A percentile compares a stretch with the other conserved stretches of the same genome.
Conservation (phyloP, 2,329 filamentous ascomycete genomes). For the Aspergillus eucalypticola region DNA sequence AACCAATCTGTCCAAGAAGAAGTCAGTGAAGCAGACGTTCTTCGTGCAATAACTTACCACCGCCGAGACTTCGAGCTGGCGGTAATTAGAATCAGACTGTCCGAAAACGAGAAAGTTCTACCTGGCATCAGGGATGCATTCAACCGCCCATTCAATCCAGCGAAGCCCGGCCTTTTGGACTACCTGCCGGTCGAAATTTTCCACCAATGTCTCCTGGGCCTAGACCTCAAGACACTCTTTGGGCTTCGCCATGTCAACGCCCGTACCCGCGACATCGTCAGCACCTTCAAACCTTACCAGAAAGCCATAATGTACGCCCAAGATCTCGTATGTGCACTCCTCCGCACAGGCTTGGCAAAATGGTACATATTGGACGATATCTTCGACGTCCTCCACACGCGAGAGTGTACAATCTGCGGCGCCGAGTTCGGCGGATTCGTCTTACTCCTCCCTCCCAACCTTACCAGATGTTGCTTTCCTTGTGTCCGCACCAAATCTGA, state of each 20-base stretch:
- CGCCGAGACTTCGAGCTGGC: neutral
- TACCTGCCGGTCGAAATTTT: neutral
- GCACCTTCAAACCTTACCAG: slow-evolving; percentile 17
- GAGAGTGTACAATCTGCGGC: neutral
- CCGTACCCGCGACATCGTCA: slow-evolving; percentile 16
- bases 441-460: neutral
- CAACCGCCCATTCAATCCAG: neutral
- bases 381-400: slow-evolving; percentile 15
- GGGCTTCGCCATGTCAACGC: slow-evolving; percentile 18
- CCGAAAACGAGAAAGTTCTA: too few species aligned
- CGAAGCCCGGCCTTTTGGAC: neutral
- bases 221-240: neutral
- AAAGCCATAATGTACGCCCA: slow-evolving; percentile 14
- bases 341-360: slow-evolving; percentile 17
- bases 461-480: slow-evolving; percentile 11
- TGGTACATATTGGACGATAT: slow-evolving; percentile 17
- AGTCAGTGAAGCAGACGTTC: too few species aligned
- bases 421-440: neutral
- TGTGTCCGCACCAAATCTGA: slow-evolving; percentile 10
- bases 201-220: neutral
- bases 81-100: neutral
- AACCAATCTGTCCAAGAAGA: too few species aligned
- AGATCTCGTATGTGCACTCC: slow-evolving; percentile 19
- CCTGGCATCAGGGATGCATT: neutral
- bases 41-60: slow-evolving; percentile 24